A percentile compares a stretch with the other conserved stretches of the same genome.
Conservation (phyloP, 257 asterid genomes). For the Petrea volubilis region DNA sequence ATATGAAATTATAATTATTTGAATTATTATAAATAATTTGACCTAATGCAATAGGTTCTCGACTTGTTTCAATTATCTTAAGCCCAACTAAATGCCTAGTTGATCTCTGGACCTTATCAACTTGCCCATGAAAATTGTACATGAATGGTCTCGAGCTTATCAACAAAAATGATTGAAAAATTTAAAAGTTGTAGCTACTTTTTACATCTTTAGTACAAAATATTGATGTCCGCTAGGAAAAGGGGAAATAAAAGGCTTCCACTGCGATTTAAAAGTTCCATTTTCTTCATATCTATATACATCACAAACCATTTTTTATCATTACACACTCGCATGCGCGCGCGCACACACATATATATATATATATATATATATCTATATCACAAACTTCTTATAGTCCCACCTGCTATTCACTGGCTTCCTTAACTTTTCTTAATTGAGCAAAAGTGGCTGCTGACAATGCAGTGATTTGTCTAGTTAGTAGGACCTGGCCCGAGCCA, state of each 20-base stretch:
- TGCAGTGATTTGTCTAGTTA: background rate
- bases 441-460: constrained; percentile 10
- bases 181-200: background rate
- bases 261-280: background rate
- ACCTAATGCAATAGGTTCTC: background rate
- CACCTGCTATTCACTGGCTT: background rate
- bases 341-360: too few relatives aligned
- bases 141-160: background rate
- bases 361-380: background rate
- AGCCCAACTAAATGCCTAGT: background rate
- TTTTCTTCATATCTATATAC: background rate
- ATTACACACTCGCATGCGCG: too few relatives aligned
- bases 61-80: background rate
- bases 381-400: background rate
- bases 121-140: background rate
- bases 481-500: too few relatives aligned
- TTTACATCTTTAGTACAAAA: background rate
- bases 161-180: background rate
- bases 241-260: constrained; percentile 5
- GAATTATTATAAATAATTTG: too few relatives aligned
- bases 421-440: background rate
- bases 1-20: too few relatives aligned
- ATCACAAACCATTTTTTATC: too few relatives aligned
- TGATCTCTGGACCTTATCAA: background rate
- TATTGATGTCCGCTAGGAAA: background rate